Evolutionary conservation across 352 stramenopile species (phyloP).

Genomic region (Pythium phragmiticola): DNA sequence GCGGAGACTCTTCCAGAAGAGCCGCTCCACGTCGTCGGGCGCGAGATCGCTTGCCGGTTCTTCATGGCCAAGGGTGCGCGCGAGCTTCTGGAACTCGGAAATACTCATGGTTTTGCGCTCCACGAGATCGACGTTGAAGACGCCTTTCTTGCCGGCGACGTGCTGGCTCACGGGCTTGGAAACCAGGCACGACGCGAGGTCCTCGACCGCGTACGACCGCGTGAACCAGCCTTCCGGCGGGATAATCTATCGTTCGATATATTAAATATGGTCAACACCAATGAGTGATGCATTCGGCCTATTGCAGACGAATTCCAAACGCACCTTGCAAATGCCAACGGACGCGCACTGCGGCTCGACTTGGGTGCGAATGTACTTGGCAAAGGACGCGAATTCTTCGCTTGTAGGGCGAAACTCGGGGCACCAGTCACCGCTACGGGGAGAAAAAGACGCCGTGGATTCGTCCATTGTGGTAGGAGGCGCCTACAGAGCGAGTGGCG

Average conservation of each 20-base stretch:
- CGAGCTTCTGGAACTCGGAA: slow-evolving; percentile 57
- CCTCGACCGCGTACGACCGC: slow-evolving; percentile 57
- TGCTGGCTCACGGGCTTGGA: slow-evolving; percentile 77
- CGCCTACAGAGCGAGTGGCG: neutral
- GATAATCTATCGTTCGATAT: slow-evolving; percentile 40
- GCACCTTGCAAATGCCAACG: slow-evolving; percentile 90
- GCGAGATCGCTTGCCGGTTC: slow-evolving; percentile 30
- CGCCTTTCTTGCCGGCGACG: slow-evolving; percentile 86
- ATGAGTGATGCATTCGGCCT: too few relatives aligned
- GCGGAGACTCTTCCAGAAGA: slow-evolving; percentile 88
- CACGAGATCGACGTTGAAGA: slow-evolving; percentile 90
- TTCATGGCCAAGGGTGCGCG: slow-evolving; percentile 27
- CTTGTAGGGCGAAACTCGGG: slow-evolving; percentile 85
- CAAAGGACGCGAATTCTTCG: slow-evolving; percentile 85
- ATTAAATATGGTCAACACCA: neutral
- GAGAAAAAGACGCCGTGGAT: neutral
- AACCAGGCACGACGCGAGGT: slow-evolving; percentile 47
- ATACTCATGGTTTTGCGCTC: slow-evolving; percentile 76
- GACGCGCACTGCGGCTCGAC: slow-evolving; percentile 72
- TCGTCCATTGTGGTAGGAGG: neutral
- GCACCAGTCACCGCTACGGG: slow-evolving; percentile 47
- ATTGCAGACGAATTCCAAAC: neutral
- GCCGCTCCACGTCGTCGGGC: slow-evolving; percentile 62
- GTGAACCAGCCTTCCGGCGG: slow-evolving; percentile 76
- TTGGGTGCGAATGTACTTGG: slow-evolving; percentile 79